Conservation (phyloP, 2,329 filamentous ascomycete species). For the Fusarium euwallaceae region DNA sequence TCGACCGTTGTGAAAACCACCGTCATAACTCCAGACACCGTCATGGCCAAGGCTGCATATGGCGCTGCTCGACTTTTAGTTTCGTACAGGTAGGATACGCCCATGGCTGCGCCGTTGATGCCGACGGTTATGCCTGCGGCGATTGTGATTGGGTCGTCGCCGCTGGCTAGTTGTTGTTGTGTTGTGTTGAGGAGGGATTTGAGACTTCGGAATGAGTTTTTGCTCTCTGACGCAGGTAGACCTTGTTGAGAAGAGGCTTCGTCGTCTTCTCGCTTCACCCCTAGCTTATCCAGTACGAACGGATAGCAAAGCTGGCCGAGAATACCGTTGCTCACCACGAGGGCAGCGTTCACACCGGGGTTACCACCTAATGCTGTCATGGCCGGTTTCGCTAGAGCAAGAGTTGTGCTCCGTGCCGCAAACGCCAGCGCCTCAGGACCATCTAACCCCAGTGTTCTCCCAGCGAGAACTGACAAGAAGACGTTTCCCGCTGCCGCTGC, state of each 20-base stretch:
- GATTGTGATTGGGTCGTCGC: conserved; percentile 55
- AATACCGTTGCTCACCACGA: conserved; percentile 67
- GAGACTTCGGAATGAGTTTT: conserved; percentile 3
- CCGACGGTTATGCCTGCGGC: conserved; percentile 67
- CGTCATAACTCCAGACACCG: conserved; percentile 67
- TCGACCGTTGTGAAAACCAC: conserved; percentile 66
- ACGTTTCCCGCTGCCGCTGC: conserved; percentile 58
- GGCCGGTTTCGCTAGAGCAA: conserved; percentile 64
- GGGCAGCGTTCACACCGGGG: conserved; percentile 60
- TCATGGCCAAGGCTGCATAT: conserved; percentile 70
- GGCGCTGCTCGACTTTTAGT: conserved; percentile 65
- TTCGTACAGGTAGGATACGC: conserved; percentile 69
- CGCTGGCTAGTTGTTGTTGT: conserved; percentile 30
- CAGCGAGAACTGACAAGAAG: conserved; percentile 55
- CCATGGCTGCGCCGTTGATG: conserved; percentile 72
- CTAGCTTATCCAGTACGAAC: conserved; percentile 48
- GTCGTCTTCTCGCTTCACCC: conserved; percentile 34
- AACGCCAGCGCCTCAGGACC: conserved; percentile 58
- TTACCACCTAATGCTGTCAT: conserved; percentile 61
- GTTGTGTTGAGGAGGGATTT: conserved; percentile 15
- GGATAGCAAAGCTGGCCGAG: conserved; percentile 58
- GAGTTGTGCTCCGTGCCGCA: conserved; percentile 63
- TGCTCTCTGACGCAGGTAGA: conserved; percentile 8
- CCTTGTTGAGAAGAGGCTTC: not conserved
- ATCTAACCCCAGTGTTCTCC: conserved; percentile 53